Base-by-base conservation (phyloP, 202 grass and related monocot genomes). In the Dendrocalamus latiflorus region DNA sequence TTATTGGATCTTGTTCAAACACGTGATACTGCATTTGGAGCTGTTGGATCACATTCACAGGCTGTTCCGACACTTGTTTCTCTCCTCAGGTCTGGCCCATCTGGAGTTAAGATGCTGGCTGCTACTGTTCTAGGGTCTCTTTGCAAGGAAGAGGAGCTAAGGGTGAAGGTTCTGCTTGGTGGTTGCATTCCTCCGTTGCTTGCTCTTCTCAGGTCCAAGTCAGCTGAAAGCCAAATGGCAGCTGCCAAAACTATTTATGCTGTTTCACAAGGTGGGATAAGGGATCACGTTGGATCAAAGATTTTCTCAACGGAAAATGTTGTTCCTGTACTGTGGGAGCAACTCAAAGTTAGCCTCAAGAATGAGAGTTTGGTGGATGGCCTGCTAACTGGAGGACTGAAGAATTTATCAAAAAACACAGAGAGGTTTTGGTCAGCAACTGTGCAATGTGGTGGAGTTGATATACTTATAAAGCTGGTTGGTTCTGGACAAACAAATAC, bases 261-360 rank as follows among this genome's bases (percentile, higher is more conserved):
- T 57, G 96, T 99, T 86, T 99, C 96, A 76, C 93, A 96, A 86
- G 96, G 93, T 89, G 91, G 96, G 59, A 88, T 91, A 83, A 99
- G 91, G 84, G 96, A 99, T 83, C 96, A 99, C 77, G 96, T 99
- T 68, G 96, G 96, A 83, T 99, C 96, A 87, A 99, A 99, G 81
- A 99, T 99, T 64, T 99, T 99, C 84, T 94, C 96, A 26, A 99
- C 96, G 0, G 96, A 99, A 86, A 89, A 91, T 73, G 96, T 96
- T 89, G 96, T 99, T 76, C 96, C 96, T 75, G 91, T 89, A 79
- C 83, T 99, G 61, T 99, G 96, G 96, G 87, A 86, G 79, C 93
- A 99, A 70, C 91, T 99, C 66, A 99, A 95, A 99, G 81, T 90
- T 86, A 82, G 83, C 72, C 75, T 91, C 39, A 99, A 91, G 75